These are phyloP conservation scores for Naumovozyma castellii DNA, from an alignment of 805 yeast genomes.

Conservation along the genomic window DNA sequence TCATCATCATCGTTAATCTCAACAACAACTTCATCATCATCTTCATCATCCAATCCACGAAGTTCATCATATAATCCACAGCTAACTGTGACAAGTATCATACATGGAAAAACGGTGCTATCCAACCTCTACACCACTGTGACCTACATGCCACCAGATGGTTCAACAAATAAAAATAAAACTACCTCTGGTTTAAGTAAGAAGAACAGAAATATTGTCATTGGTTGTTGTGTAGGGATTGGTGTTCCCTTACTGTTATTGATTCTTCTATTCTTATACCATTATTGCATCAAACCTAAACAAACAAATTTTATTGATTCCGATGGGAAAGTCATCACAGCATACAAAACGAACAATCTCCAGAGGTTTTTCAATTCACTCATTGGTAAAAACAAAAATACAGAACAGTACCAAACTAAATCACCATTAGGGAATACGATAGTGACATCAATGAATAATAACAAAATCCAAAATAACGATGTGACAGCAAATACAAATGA, in stretches of 20 bases:
- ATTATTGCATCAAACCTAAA: constrained; percentile 24
- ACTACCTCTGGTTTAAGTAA: constrained; percentile 36
- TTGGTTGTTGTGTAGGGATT: constrained; percentile 65
- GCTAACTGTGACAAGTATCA: constrained; percentile 21
- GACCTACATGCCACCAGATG: constrained; percentile 22
- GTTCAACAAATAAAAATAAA: constrained; percentile 10
- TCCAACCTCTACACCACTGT: constrained; percentile 27
- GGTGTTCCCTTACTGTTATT: constrained; percentile 47
- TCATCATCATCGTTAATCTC: constrained; percentile 2
- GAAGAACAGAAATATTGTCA: constrained; percentile 43
- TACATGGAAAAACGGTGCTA: constrained; percentile 29
- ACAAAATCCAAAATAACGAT: not conserved
- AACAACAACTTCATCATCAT: constrained; percentile 1
- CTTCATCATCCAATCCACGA: constrained; percentile 1
- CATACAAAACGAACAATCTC: constrained; percentile 26
- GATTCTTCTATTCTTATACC: constrained; percentile 17
- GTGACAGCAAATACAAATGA: not conserved
- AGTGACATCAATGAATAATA: constrained; percentile 1
- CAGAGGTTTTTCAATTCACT: constrained; percentile 24
- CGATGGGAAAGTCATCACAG: constrained; percentile 31
- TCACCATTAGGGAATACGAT: constrained; percentile 11
- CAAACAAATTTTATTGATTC: constrained; percentile 29
- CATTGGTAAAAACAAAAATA: constrained; percentile 19
- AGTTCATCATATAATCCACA: constrained; percentile 2
- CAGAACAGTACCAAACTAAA: constrained; percentile 11